Base-by-base conservation (phyloP, 352 stramenopile species). In the Globisporangium camurandrum region DNA sequence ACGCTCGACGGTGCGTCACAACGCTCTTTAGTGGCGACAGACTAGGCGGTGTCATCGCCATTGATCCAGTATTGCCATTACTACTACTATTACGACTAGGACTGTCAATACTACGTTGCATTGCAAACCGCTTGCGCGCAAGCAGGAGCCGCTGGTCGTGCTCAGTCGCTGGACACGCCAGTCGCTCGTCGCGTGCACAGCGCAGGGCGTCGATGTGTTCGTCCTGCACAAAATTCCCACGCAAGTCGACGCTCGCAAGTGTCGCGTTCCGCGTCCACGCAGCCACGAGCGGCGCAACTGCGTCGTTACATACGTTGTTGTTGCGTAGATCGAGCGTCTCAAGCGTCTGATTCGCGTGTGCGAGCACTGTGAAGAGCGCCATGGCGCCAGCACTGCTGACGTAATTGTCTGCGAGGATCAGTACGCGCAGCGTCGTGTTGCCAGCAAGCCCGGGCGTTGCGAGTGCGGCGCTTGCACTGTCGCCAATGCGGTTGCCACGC, bases 351-450 rank as follows among this genome's bases (percentile, higher is more conserved):
- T 86, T 84, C 14, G 27, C 12, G 1, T 42, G 57, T 33, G 56
- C 50, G 19, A 86, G 54, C 37, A 62, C 66, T 22, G 30, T 30
- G 38, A 86, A 84, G 4, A 90, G 55, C 22, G 73, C 68, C 23
- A 51, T 67, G 0, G 64, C 75, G 14, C 78, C 78, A 10, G 14
- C 16, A 20, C 71, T 85, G 5, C 67, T 67, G 14, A 90, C 68
- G 1, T 16, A 22, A 44, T 90, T 90, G 45, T 88, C 71, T 10
- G 73, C 64, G 41, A 90, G 51, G 45, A 79, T 86, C 33, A 90
- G 52, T 22, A 75, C 75, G 4, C 54, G 33, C 1, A 90, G 62
- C 23, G 59, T 65, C 23, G 39, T 28, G 49, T 85, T 88, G 19
- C 51, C 26, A 3, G 42, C 19, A 20, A 90, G 64, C 2, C 78